Evolutionary conservation across 148 eudicot genomes (phyloP).

Genomic region (Pouteria glomerata): DNA sequence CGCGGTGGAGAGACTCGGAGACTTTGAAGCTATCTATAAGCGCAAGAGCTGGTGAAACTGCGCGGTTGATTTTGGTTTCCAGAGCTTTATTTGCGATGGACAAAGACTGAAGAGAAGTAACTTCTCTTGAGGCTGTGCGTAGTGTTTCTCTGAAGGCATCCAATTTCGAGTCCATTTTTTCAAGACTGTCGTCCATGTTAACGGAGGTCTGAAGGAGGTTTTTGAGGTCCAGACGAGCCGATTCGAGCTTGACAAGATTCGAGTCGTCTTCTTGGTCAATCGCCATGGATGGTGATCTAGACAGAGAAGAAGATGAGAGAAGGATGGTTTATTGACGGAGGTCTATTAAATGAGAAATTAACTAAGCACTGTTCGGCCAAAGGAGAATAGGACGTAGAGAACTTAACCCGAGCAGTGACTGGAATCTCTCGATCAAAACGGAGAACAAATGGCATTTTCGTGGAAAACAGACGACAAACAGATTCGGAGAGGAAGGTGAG

Average conservation of each 20-base stretch:
- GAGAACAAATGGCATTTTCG: slow-evolving; percentile 23
- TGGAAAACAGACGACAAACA: neutral
- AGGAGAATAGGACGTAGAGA: neutral
- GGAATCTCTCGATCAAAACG: slow-evolving; percentile 18
- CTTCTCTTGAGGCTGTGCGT: slow-evolving; percentile 24
- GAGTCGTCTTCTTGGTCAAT: slow-evolving; percentile 23
- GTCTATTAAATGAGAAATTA: neutral
- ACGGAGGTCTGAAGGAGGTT: slow-evolving; percentile 22
- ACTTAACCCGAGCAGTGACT: neutral
- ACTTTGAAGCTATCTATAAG: slow-evolving; percentile 40
- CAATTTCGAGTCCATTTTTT: slow-evolving; percentile 26
- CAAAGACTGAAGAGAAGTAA: slow-evolving; percentile 36
- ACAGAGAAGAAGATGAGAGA: no score
- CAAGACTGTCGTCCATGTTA: slow-evolving; percentile 14
- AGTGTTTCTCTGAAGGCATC: slow-evolving; percentile 19
- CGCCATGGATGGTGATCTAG: slow-evolving; percentile 4
- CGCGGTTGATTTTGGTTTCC: slow-evolving; percentile 41
- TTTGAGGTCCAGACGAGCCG: slow-evolving; percentile 29
- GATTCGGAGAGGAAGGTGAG: no score
- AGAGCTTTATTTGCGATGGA: slow-evolving; percentile 43
- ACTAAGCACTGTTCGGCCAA: neutral
- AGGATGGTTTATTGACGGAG: neutral
- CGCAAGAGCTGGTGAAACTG: slow-evolving; percentile 35
- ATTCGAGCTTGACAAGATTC: slow-evolving; percentile 19
- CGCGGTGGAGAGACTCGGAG: slow-evolving; percentile 31